These are phyloP conservation scores for Mycena indigotica DNA, from an alignment of 768 basidiomycete species.

Conservation along the genomic window DNA sequence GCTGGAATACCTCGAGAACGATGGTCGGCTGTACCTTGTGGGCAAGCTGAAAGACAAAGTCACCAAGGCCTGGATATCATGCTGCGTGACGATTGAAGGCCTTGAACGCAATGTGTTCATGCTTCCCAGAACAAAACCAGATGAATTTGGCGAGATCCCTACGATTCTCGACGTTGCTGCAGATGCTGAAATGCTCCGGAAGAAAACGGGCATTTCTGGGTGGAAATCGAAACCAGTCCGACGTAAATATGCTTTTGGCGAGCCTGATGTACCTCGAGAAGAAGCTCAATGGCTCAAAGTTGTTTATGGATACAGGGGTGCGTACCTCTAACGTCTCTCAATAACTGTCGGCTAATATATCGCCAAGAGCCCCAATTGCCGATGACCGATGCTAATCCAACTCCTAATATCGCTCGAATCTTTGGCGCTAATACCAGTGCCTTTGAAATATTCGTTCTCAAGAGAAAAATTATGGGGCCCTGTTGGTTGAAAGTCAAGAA, in stretches of 20 bases:
- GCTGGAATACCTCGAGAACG: slow-evolving; percentile 90
- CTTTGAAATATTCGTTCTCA: slow-evolving; percentile 90
- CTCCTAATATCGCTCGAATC: slow-evolving; percentile 82
- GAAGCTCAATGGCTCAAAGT: slow-evolving; percentile 92
- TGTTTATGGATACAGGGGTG: slow-evolving; percentile 86
- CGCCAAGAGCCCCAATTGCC: slow-evolving; percentile 82
- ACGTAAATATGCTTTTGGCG: slow-evolving; percentile 91
- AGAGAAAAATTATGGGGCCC: slow-evolving; percentile 98
- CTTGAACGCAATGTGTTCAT: slow-evolving; percentile 91
- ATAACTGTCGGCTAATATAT: too few relatives aligned
- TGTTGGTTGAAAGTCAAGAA: slow-evolving; percentile 92
- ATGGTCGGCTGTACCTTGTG: slow-evolving; percentile 83
- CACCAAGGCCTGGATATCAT: slow-evolving; percentile 72
- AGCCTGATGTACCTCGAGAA: slow-evolving; percentile 75
- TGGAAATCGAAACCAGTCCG: slow-evolving; percentile 86
- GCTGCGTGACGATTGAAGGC: slow-evolving; percentile 82
- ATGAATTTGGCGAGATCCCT: slow-evolving; percentile 66
- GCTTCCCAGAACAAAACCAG: slow-evolving; percentile 68
- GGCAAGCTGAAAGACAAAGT: slow-evolving; percentile 88
- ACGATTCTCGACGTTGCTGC: slow-evolving; percentile 69
- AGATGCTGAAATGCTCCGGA: slow-evolving; percentile 82
- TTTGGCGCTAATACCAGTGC: slow-evolving; percentile 92
- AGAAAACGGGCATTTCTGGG: slow-evolving; percentile 68
- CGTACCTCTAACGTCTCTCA: too few relatives aligned
- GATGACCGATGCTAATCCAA: slow-evolving; percentile 55